phyloP scores from a whole-genome alignment of 1,139 yeast genomes.

The Nakaseomyces glabratus region DNA sequence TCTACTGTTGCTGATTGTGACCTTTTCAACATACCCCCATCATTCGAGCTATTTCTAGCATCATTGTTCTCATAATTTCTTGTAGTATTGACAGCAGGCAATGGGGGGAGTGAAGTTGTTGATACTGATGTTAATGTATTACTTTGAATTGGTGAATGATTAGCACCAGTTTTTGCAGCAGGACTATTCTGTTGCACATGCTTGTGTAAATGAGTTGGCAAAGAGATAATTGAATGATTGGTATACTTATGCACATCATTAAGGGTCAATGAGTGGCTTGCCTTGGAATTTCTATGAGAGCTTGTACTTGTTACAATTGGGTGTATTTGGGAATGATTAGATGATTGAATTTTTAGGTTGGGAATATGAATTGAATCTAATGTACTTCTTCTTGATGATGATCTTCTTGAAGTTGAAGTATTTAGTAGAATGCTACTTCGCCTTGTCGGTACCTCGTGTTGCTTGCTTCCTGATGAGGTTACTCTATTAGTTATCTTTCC shows the following conservation, averaged over 20 bases:
- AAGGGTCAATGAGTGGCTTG: constrained; percentile 6
- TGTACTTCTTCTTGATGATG: constrained; percentile 14
- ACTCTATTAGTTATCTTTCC: too few relatives aligned
- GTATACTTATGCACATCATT: constrained; percentile 1
- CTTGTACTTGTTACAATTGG: constrained; percentile 13
- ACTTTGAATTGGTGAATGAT: constrained; percentile 5
- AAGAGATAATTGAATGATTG: constrained; percentile 14
- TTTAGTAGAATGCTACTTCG: constrained; percentile 14
- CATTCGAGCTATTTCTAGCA: constrained; percentile 4
- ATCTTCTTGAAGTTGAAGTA: constrained; percentile 17
- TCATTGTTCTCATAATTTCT: background rate
- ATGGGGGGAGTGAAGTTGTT: constrained; percentile 14
- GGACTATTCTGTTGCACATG: constrained; percentile 3
- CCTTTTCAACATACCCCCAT: constrained; percentile 18
- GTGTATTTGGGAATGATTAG: constrained; percentile 28
- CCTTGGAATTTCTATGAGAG: constrained; percentile 8
- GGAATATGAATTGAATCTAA: constrained; percentile 14
- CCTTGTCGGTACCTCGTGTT: constrained; percentile 1
- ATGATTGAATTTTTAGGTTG: constrained; percentile 26
- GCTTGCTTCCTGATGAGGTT: too few relatives aligned
- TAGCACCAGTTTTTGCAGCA: constrained; percentile 2
- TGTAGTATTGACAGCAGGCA: background rate
- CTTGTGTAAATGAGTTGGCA: constrained; percentile 11
- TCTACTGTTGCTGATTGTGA: constrained; percentile 29
- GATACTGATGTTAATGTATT: constrained; percentile 10